Conservation (phyloP, 345 rosid genomes). For the Camelina hispida region DNA sequence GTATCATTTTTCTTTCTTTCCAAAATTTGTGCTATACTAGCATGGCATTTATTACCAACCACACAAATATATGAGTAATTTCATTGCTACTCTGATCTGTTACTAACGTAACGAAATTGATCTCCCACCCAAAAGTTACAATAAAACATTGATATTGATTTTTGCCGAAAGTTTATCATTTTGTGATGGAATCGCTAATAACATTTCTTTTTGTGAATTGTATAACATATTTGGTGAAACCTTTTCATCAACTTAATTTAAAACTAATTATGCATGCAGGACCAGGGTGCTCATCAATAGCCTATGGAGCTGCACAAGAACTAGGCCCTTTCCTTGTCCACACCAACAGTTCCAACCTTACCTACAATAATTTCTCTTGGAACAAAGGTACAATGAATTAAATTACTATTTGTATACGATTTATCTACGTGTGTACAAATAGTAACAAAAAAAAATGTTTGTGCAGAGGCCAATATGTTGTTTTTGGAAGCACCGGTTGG, state of each 20-base stretch:
- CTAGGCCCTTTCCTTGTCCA: constrained; percentile 71
- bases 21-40: background rate
- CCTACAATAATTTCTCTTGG: constrained; percentile 63
- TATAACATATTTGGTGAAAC: background rate
- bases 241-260: background rate
- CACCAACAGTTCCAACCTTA: constrained; percentile 47
- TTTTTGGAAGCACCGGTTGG: constrained; percentile 86
- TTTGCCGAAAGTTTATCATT: background rate
- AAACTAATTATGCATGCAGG: constrained; percentile 44
- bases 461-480: constrained; percentile 70
- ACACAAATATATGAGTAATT: no score
- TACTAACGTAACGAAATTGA: background rate
- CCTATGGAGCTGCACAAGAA: constrained; percentile 78
- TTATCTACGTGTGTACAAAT: background rate
- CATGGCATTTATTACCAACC: background rate
- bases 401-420: background rate
- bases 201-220: background rate
- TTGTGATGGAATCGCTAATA: background rate
- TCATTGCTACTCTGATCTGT: background rate
- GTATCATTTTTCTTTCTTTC: background rate
- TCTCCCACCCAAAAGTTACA: background rate
- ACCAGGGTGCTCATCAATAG: constrained; percentile 89
- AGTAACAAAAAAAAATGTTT: constrained; percentile 1
- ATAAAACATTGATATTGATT: background rate
- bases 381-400: constrained; percentile 55